These are phyloP conservation scores for Talaromyces nanjingensis DNA, from an alignment of 495 filamentous ascomycete species.

Conservation along the genomic window DNA sequence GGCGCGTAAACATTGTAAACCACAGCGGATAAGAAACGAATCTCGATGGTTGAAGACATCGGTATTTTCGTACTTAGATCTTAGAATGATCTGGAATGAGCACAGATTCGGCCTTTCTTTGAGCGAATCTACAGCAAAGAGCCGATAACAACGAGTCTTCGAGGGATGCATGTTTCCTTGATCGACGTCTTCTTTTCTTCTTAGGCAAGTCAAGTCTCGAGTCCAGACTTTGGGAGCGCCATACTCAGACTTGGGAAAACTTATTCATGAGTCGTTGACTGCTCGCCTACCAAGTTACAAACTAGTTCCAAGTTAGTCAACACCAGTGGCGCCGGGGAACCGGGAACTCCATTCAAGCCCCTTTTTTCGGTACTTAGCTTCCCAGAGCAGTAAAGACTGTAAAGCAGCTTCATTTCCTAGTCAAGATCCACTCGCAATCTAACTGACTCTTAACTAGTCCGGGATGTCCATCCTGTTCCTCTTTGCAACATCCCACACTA, in stretches of 20 bases:
- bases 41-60: neutral
- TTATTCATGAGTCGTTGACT: neutral
- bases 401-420: neutral
- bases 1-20: too few species aligned
- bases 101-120: neutral
- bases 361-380: constrained; percentile 1
- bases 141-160: neutral
- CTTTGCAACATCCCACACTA: neutral
- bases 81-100: neutral
- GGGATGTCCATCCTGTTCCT: neutral
- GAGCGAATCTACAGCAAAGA: neutral
- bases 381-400: neutral
- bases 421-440: neutral
- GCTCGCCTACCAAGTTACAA: neutral
- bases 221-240: neutral
- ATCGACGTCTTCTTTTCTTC: neutral
- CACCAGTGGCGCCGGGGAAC: neutral
- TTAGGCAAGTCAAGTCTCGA: neutral
- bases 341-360: neutral
- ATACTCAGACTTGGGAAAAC: neutral
- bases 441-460: neutral
- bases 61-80: neutral
- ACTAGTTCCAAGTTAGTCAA: neutral
- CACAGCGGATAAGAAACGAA: neutral
- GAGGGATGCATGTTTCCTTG: neutral